These are phyloP conservation scores for Melocanna baccifera DNA, from an alignment of 176 grass and related monocot species.

Conservation along the genomic window DNA sequence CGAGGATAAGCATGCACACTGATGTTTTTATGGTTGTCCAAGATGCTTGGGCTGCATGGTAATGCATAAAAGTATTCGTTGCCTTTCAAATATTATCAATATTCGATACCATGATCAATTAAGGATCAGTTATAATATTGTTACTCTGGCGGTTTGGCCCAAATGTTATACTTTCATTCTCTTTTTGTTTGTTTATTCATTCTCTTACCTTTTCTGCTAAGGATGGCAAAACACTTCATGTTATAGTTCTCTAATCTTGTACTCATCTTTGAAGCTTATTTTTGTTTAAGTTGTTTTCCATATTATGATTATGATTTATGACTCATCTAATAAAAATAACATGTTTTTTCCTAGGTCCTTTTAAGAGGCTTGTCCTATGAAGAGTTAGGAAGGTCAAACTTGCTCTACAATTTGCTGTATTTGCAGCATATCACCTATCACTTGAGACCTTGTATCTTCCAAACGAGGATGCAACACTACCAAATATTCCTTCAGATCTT, in stretches of 20 bases:
- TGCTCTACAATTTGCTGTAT: conserved; percentile 75
- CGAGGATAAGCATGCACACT: no score
- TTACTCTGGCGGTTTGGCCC: not conserved
- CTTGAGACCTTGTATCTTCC: conserved; percentile 91
- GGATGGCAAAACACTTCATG: not conserved
- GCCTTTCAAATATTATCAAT: conserved; percentile 2
- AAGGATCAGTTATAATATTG: conserved; percentile 9
- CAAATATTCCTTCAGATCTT: conserved; percentile 51
- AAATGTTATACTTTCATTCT: conserved; percentile 15
- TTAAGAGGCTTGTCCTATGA: conserved; percentile 71
- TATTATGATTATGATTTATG: conserved; percentile 9
- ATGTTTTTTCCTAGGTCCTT: conserved; percentile 60
- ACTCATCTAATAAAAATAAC: conserved; percentile 23
- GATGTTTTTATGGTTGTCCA: conserved; percentile 99
- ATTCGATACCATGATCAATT: not conserved
- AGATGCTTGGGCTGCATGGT: conserved; percentile 96
- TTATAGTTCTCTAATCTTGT: not conserved
- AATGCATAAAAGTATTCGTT: conserved; percentile 36
- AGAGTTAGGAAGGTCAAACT: conserved; percentile 92
- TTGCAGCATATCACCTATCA: conserved; percentile 96
- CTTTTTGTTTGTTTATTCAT: not conserved
- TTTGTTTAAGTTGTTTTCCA: not conserved
- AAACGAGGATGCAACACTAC: conserved; percentile 81
- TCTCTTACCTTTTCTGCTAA: not conserved
- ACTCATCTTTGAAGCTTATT: conserved; percentile 1